Percentiles rank a stretch among this genome's conserved stretches.
Evolutionary conservation across 495 filamentous ascomycete genomes (phyloP).

Genomic region (Aspergillus diversus): DNA sequence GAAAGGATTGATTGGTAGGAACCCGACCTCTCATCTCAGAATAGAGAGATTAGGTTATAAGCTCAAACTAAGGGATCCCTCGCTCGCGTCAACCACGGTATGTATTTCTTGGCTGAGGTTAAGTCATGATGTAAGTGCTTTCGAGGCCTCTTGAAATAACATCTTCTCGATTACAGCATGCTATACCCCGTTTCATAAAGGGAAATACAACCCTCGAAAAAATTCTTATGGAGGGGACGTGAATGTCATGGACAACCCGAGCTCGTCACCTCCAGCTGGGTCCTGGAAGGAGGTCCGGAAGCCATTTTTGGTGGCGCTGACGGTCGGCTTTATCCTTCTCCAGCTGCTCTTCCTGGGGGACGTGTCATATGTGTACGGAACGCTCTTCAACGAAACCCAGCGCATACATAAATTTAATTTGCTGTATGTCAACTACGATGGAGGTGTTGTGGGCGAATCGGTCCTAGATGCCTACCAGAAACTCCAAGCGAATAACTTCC

Average conservation of each 20-base stretch:
- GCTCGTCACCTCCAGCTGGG: not conserved
- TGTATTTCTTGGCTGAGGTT: no score
- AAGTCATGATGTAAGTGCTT: no score
- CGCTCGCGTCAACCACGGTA: no score
- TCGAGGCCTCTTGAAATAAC: no score
- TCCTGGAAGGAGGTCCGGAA: not conserved
- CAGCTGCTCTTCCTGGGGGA: slow-evolving; percentile 6
- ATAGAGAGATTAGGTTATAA: no score
- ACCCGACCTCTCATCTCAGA: no score
- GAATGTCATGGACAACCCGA: not conserved
- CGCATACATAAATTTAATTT: slow-evolving; percentile 13
- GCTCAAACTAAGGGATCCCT: no score
- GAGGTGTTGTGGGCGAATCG: slow-evolving; percentile 42
- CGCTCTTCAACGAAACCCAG: not conserved
- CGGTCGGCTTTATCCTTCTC: slow-evolving; percentile 7
- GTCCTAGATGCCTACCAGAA: slow-evolving; percentile 39
- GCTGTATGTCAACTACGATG: slow-evolving; percentile 49
- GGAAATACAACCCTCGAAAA: not conserved
- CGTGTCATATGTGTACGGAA: slow-evolving; percentile 7
- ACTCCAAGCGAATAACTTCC: slow-evolving; percentile 35
- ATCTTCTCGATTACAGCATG: no score
- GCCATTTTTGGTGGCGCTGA: slow-evolving; percentile 1
- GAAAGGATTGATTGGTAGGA: no score
- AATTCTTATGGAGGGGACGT: not conserved
- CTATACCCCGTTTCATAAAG: no score